phyloP scores from a whole-genome alignment of 768 basidiomycete species.

The Cubamyces lactineus region DNA sequence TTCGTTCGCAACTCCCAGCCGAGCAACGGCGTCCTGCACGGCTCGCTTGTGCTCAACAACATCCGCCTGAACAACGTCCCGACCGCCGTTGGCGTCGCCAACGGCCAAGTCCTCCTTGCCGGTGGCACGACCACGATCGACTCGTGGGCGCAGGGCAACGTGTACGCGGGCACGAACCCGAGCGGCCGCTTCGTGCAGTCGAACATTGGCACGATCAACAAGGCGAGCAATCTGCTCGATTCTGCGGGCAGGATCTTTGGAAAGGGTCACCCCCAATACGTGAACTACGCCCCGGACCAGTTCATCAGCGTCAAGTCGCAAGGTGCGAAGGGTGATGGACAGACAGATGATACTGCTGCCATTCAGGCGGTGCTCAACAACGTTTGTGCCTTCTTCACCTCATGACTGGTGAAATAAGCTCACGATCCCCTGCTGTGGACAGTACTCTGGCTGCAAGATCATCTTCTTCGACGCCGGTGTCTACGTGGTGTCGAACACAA shows the following conservation, averaged over 20 bases:
- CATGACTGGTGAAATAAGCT: not conserved
- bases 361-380: constrained; percentile 60
- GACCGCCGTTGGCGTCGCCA: constrained; percentile 58
- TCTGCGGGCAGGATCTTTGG: constrained; percentile 62
- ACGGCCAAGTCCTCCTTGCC: constrained; percentile 53
- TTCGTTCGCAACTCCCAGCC: constrained; percentile 57
- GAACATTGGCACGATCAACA: constrained; percentile 49
- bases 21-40: constrained; percentile 50
- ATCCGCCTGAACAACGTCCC: constrained; percentile 61
- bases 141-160: constrained; percentile 80
- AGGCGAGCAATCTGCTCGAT: constrained; percentile 60
- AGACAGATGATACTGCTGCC: constrained; percentile 74
- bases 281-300: constrained; percentile 58
- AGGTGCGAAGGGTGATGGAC: constrained; percentile 76
- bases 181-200: constrained; percentile 54
- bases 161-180: constrained; percentile 56
- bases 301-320: constrained; percentile 71
- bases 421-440: constrained; percentile 1
- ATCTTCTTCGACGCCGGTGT: constrained; percentile 78
- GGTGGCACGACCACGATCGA: constrained; percentile 57
- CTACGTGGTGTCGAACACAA: constrained; percentile 50
- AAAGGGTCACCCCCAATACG: constrained; percentile 63
- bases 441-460: constrained; percentile 78
- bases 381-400: constrained; percentile 39
- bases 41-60: constrained; percentile 70